A percentile compares a stretch with the other conserved stretches of the same genome.
Conservation (phyloP, 768 basidiomycete species). For the Xerocomus spinulosus region DNA sequence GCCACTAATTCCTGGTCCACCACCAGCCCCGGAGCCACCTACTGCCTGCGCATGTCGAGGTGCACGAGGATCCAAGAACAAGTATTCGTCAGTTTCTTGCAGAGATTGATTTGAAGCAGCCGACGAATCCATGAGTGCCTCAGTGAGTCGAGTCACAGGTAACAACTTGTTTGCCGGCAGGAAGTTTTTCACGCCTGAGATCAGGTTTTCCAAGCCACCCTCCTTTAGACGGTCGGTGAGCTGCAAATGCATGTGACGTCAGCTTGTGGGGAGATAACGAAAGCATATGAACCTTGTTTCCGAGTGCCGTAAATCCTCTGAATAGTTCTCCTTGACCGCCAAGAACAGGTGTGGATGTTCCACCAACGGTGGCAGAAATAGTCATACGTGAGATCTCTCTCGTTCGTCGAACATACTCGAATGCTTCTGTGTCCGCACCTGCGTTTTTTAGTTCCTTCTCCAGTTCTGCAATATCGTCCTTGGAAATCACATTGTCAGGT, state of each 20-base stretch:
- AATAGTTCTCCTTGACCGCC: conserved; percentile 82
- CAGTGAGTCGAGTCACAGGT: conserved; percentile 86
- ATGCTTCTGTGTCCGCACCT: conserved; percentile 75
- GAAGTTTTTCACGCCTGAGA: conserved; percentile 98
- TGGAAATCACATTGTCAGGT: conserved; percentile 72
- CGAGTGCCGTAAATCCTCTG: conserved; percentile 88
- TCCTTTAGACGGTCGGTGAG: conserved; percentile 91
- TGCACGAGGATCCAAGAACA: conserved; percentile 89
- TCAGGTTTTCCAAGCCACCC: conserved; percentile 93
- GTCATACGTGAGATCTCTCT: conserved; percentile 94
- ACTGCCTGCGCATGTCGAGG: conserved; percentile 52
- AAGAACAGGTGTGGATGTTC: conserved; percentile 63
- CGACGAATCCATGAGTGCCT: conserved; percentile 97
- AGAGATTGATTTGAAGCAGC: conserved; percentile 91
- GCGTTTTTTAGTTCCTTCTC: conserved; percentile 81
- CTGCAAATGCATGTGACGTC: conserved; percentile 36
- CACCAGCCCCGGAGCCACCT: conserved; percentile 42
- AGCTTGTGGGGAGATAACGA: not conserved
- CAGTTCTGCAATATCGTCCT: conserved; percentile 84
- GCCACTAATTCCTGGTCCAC: conserved; percentile 40
- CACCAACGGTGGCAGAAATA: conserved; percentile 54
- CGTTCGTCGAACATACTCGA: conserved; percentile 89
- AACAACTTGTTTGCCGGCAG: conserved; percentile 91
- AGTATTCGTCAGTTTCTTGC: conserved; percentile 93
- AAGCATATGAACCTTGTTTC: conserved; percentile 64